Evolutionary conservation across 441 rosid species (phyloP).

Genomic region (Adansonia gregorii): DNA sequence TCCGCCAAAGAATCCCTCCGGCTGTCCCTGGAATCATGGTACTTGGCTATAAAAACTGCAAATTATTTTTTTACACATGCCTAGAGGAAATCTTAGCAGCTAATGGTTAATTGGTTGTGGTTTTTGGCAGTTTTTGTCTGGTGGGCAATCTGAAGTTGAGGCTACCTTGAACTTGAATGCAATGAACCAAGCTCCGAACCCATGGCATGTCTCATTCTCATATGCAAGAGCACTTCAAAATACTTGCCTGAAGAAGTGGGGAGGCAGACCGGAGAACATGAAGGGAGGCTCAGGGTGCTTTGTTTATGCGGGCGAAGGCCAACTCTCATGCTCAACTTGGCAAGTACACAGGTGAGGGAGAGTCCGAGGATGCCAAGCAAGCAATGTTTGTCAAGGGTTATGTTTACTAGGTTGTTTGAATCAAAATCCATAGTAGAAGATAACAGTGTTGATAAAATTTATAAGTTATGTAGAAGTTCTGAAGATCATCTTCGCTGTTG

Average conservation of each 20-base stretch:
- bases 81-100: not conserved
- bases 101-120: not conserved
- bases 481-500: not conserved
- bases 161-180: conserved; percentile 89
- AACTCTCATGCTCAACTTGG: conserved; percentile 96
- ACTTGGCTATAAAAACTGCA: conserved; percentile 33
- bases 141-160: conserved; percentile 90
- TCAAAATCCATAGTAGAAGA: conserved; percentile 6
- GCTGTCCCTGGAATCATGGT: conserved; percentile 90
- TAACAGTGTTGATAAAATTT: not conserved
- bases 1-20: conserved; percentile 75
- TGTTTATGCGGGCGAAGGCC: conserved; percentile 72
- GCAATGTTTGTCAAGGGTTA: conserved; percentile 88
- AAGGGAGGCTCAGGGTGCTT: conserved; percentile 69
- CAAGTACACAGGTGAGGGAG: conserved; percentile 87
- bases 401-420: conserved; percentile 47
- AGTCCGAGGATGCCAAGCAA: conserved; percentile 88
- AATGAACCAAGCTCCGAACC: conserved; percentile 80
- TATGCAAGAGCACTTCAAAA: conserved; percentile 91
- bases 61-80: not conserved
- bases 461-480: not conserved
- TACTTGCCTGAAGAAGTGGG: conserved; percentile 89
- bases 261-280: conserved; percentile 78
- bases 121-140: conserved; percentile 73
- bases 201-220: conserved; percentile 95